Base-by-base conservation (phyloP, 2,329 filamentous ascomycete genomes). In the Ploettnerulaceae sp. region DNA sequence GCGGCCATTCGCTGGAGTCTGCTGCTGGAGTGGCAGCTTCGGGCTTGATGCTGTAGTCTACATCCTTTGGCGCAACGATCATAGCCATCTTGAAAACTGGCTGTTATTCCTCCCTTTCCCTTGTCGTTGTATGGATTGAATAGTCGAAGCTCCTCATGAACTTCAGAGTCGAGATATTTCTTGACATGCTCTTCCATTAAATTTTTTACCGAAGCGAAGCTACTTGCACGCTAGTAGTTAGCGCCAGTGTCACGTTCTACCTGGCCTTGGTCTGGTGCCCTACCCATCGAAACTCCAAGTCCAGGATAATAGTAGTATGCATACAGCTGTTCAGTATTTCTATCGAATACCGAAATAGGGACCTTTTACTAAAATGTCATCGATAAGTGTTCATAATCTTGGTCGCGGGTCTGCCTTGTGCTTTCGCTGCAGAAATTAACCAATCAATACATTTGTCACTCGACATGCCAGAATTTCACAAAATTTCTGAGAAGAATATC, bases 21-120 rank as follows among this genome's bases (percentile, higher is more conserved):
- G 94, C 75, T 51, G 81, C 73, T 58, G 89, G 86, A 62, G 84
- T 81, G 58, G 79, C 74, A 62, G 86, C 82, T 75, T 94, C 83
- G 47, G 93, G 93, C 81, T 96, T 95, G 75, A 98, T 96, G 68
- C 79, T 77, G 68, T 87, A 88, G 63, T 91, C 85, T 62, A 79
- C 77, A 66, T 86, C 82, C 61, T 71, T 67, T 57, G 66, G 66
- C 40, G 65, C 56, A 57, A 71, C 65, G 52, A 73, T 76, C 70
- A 78, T 74, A 49, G 65, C 61, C 64, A 69, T 69, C 40, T 55
- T 61, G 54, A 54, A 48, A 45, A 55, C 51, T 50, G 47, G 45
- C 45, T 40, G 46, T n/a, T 21, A 36, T 40, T 39, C 35, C 33
- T 47, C 33, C 42, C 43, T 36, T 42, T 52, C 43, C 38, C 34